Evolutionary conservation across 495 filamentous ascomycete species (phyloP).

Genomic region (Aspergillus ellipticus): DNA sequence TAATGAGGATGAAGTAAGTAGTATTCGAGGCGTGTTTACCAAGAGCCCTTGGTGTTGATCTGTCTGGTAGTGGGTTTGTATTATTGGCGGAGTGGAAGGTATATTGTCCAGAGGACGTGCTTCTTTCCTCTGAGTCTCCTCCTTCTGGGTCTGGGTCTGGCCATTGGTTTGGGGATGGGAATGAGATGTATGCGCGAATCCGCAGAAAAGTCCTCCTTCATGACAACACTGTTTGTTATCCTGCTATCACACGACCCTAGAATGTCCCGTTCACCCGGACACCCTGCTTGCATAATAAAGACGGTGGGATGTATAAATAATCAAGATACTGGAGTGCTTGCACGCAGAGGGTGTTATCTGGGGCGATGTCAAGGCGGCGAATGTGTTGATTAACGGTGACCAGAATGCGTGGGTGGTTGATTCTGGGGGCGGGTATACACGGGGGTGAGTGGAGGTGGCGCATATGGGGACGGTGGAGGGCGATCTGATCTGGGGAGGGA

Average conservation of each 20-base stretch:
- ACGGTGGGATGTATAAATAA: constrained; percentile 2
- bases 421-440: constrained; percentile 44
- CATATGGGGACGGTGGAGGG: constrained; percentile 36
- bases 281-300: background rate
- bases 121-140: too few species aligned
- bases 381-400: constrained; percentile 42
- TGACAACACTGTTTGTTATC: background rate
- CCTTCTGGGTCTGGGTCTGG: too few species aligned
- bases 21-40: too few species aligned
- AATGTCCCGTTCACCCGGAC: background rate
- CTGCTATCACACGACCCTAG: background rate
- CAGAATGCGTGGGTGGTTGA: constrained; percentile 43
- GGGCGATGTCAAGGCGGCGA: constrained; percentile 46
- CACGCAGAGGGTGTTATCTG: constrained; percentile 30
- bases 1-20: too few species aligned
- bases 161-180: too few species aligned
- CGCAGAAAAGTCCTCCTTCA: too few species aligned
- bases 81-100: too few species aligned
- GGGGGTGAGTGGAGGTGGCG: constrained; percentile 39
- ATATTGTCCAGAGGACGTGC: too few species aligned
- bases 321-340: constrained; percentile 11
- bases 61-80: too few species aligned
- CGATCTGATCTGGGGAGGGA: constrained; percentile 23
- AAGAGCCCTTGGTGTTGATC: too few species aligned
- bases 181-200: too few species aligned